Percentiles rank a stretch among this genome's conserved stretches.
Conservation (phyloP, 1,284 basidiomycete genomes). For the Phylloboletellus chloephorus region DNA sequence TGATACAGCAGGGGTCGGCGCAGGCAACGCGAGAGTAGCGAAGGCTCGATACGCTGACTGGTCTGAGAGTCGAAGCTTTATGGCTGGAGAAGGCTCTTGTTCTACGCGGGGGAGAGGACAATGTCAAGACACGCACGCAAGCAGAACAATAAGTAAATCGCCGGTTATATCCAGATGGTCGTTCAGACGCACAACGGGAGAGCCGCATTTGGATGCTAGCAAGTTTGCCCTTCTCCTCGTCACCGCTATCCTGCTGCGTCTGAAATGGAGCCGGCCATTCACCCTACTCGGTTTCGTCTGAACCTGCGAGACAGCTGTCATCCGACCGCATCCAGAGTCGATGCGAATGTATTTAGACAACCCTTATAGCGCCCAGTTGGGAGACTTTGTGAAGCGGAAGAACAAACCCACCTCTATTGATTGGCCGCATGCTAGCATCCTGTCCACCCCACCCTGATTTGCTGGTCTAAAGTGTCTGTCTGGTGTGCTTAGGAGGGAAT, state of each 20-base stretch:
- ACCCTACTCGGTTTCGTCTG: no score
- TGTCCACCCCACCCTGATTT: no score
- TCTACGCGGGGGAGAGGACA: slow-evolving; percentile 2
- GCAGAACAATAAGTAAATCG: slow-evolving; percentile 11
- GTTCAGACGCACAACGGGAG: slow-evolving; percentile 9
- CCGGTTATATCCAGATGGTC: slow-evolving; percentile 5
- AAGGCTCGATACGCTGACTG: background rate
- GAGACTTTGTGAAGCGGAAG: background rate
- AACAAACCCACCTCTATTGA: no score
- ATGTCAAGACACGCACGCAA: background rate
- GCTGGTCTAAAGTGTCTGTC: no score
- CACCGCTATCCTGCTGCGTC: background rate
- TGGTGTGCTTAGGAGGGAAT: no score
- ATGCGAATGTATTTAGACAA: background rate
- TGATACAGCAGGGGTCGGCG: slow-evolving; percentile 17
- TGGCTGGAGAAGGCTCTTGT: slow-evolving; percentile 13
- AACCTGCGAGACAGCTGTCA: no score
- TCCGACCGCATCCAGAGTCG: no score
- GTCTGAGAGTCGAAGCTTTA: slow-evolving; percentile 17
- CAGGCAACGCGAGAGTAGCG: slow-evolving; percentile 2
- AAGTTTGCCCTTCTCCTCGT: slow-evolving; percentile 7
- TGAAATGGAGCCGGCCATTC: background rate
- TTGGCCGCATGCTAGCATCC: no score
- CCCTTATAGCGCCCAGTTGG: background rate
- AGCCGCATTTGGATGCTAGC: slow-evolving; percentile 8